Conservation (phyloP, 768 basidiomycete species). For the Ramaria sp. region DNA sequence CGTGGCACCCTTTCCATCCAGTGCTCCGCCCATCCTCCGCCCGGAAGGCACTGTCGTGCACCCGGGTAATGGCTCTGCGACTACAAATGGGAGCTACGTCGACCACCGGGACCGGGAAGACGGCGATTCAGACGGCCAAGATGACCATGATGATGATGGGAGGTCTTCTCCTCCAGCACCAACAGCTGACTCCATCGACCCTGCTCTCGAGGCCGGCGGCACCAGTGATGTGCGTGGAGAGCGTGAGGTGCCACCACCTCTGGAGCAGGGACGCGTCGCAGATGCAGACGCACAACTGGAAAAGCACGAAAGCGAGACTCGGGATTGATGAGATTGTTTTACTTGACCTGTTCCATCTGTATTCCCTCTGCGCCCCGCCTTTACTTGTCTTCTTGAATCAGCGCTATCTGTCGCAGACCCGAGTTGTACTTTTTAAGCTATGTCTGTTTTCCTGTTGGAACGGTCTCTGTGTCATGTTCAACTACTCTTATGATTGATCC, state of each 20-base stretch:
- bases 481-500: not conserved
- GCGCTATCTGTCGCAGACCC: not conserved
- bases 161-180: not conserved
- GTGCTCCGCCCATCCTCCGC: conserved; percentile 4
- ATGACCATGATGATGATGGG: not conserved
- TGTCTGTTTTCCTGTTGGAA: not conserved
- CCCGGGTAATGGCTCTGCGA: not conserved
- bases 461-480: not conserved
- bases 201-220: conserved; percentile 3
- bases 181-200: not conserved
- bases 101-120: not conserved
- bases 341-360: not conserved
- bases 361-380: not conserved
- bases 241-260: not conserved
- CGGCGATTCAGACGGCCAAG: conserved; percentile 1
- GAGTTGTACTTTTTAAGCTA: not conserved
- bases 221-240: conserved; percentile 8
- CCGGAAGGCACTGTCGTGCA: not conserved
- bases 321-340: not conserved
- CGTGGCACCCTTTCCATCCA: conserved; percentile 45
- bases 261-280: not conserved
- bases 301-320: not conserved
- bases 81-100: conserved; percentile 6
- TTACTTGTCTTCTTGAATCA: not conserved
- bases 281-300: not conserved